phyloP scores from a whole-genome alignment of 176 grass and related monocot genomes.

The Triticum urartu region DNA sequence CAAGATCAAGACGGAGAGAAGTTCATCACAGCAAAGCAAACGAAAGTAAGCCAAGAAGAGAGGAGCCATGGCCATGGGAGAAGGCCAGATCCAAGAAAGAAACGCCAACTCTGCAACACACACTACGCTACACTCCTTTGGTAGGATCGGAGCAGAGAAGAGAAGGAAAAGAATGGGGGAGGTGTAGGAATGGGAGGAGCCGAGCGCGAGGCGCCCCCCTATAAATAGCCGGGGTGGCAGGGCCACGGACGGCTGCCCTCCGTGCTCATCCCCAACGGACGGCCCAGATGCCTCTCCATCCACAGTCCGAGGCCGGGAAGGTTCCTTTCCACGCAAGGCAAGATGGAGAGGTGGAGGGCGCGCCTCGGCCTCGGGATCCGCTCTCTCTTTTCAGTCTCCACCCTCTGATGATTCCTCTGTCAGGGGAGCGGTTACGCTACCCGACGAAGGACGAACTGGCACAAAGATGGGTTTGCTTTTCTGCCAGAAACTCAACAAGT shows the following conservation, averaged over 20 bases:
- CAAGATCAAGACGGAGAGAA: too few species aligned
- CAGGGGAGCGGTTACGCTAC: background rate
- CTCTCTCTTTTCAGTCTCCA: background rate
- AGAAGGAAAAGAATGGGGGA: background rate
- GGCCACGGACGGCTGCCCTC: background rate
- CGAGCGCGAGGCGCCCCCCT: background rate
- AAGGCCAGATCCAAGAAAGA: too few species aligned
- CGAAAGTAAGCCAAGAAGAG: too few species aligned
- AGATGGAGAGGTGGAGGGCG: background rate
- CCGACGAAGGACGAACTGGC: background rate
- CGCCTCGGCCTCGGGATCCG: slow-evolving; percentile 1
- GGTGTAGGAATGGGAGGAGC: background rate
- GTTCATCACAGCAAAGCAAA: too few species aligned
- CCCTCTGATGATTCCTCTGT: background rate
- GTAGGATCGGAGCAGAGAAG: background rate
- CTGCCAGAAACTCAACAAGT: too few species aligned
- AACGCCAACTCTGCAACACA: background rate
- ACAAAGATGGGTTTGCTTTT: too few species aligned
- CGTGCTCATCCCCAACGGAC: background rate
- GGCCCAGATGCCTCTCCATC: background rate
- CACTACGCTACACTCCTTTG: background rate
- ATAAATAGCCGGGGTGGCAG: background rate
- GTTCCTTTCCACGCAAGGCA: slow-evolving; percentile 9
- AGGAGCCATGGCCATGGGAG: too few species aligned
- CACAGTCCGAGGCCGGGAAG: too few species aligned